Evolutionary conservation across 345 rosid genomes (phyloP).

Genomic region (Toxicodendron radicans): DNA sequence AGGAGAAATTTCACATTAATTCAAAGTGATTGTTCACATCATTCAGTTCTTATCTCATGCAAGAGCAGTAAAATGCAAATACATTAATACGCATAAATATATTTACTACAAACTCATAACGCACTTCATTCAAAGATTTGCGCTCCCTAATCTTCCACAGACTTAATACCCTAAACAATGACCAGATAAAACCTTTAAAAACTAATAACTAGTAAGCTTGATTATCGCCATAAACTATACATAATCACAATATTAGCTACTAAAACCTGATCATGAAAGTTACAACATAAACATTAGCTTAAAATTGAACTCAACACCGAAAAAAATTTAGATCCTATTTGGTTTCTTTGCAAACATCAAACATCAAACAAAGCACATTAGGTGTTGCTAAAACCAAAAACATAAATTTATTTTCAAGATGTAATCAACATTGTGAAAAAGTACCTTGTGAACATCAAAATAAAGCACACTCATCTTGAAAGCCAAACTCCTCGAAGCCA

Average conservation of each 20-base stretch:
- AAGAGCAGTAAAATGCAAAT: neutral
- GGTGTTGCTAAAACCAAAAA: neutral
- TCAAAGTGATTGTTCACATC: neutral
- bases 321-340: neutral
- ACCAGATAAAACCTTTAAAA: neutral
- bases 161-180: neutral
- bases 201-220: neutral
- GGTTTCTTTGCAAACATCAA: neutral
- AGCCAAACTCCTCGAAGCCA: constrained; percentile 89
- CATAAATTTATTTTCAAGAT: neutral
- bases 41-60: neutral
- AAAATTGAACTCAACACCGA: neutral
- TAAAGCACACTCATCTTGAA: constrained; percentile 97
- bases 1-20: neutral
- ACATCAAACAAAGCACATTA: neutral
- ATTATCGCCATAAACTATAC: neutral
- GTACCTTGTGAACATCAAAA: constrained; percentile 82
- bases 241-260: neutral
- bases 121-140: neutral
- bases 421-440: constrained; percentile 2
- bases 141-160: neutral
- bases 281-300: neutral
- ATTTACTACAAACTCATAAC: neutral
- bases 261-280: neutral
- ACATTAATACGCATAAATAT: neutral